These are phyloP conservation scores for Citrus sinensis DNA, from an alignment of 345 rosid species.

Conservation along the genomic window DNA sequence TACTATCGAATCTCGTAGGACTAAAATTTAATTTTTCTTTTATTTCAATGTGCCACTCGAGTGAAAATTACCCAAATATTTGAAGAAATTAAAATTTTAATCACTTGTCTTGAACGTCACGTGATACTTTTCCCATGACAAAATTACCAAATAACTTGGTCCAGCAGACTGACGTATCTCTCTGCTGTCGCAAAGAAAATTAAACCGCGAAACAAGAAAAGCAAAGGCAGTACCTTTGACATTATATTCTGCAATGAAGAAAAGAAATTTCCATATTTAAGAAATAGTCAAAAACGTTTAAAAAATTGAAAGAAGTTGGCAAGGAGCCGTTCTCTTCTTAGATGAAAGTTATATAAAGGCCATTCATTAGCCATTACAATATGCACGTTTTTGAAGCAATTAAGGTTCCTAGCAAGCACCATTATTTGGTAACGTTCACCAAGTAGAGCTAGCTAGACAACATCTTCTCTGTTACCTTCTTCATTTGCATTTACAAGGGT, in stretches of 20 bases:
- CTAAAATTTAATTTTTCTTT: neutral
- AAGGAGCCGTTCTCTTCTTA: neutral
- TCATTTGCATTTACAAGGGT: neutral
- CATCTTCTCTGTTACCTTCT: neutral
- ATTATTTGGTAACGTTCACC: neutral
- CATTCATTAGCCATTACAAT: slow-evolving; percentile 7
- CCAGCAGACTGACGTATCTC: neutral
- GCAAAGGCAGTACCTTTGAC: slow-evolving; percentile 2
- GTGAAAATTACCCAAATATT: neutral
- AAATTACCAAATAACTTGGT: neutral
- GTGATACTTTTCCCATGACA: slow-evolving; percentile 10
- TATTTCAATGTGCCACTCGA: neutral
- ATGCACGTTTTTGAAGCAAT: neutral
- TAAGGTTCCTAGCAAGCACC: neutral
- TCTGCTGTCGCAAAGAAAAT: neutral
- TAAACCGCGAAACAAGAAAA: neutral
- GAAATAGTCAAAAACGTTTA: neutral
- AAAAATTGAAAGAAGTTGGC: neutral
- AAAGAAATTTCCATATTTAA: neutral
- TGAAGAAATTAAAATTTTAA: neutral
- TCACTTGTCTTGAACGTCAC: neutral
- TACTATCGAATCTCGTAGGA: neutral
- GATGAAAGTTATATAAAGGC: neutral
- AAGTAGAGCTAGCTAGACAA: neutral
- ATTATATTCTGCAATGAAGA: neutral